Percentiles rank a stretch among this genome's conserved stretches.
These are phyloP conservation scores for Coemansia sp. DNA, from an alignment of 192 early-diverging fungal genomes.

Conservation along the genomic window DNA sequence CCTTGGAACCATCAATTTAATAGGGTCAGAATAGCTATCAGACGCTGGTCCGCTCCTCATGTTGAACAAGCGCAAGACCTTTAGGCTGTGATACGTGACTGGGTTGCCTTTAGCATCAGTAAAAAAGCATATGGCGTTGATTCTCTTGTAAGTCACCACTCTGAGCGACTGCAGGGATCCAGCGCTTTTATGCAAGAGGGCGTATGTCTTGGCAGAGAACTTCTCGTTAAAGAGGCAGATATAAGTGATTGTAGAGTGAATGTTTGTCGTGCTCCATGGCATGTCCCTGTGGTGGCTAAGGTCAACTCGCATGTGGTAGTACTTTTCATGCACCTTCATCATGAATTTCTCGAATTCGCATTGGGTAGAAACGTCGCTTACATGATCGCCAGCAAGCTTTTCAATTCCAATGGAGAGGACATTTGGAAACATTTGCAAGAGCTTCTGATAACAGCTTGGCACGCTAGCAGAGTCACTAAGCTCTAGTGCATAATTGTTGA, in stretches of 20 bases:
- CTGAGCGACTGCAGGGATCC: neutral
- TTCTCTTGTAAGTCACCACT: neutral
- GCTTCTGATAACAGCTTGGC: neutral
- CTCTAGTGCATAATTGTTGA: neutral
- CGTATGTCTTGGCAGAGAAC: neutral
- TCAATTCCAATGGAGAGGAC: neutral
- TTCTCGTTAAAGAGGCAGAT: neutral
- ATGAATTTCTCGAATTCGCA: neutral
- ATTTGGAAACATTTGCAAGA: neutral
- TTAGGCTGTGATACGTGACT: neutral
- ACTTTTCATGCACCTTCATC: neutral
- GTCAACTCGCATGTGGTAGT: neutral
- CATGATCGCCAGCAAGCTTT: neutral
- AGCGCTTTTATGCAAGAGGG: neutral
- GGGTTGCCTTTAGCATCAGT: neutral
- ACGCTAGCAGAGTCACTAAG: neutral
- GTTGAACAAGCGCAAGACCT: neutral
- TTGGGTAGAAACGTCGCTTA: neutral
- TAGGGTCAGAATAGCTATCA: neutral
- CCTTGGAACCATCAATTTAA: neutral
- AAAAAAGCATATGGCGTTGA: neutral
- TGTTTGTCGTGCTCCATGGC: neutral
- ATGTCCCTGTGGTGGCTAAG: neutral
- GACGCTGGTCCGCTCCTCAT: neutral
- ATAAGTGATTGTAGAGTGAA: neutral